Percentiles rank a stretch among this genome's conserved stretches.
Conservation (phyloP, 2,329 filamentous ascomycete species). For the Pseudovirgaria hyperparasitica region DNA sequence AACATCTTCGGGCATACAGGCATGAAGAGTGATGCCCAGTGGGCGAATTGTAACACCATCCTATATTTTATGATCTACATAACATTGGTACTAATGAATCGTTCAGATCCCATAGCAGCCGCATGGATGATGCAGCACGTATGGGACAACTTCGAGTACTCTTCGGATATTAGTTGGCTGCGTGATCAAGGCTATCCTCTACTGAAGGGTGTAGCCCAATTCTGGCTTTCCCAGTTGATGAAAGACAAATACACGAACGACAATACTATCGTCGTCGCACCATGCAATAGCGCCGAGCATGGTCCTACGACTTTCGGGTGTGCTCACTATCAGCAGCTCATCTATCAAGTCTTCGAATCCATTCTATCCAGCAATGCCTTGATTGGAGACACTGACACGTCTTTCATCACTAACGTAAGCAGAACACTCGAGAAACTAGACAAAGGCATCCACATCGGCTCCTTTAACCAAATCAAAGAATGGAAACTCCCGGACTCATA, state of each 20-base stretch:
- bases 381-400: constrained; percentile 14
- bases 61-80: not conserved
- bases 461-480: constrained; percentile 35
- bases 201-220: constrained; percentile 40
- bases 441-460: constrained; percentile 36
- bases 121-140: constrained; percentile 51
- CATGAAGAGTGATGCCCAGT: constrained; percentile 33
- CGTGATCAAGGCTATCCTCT: constrained; percentile 37
- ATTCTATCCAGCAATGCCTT: constrained; percentile 11
- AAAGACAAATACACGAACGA: constrained; percentile 38
- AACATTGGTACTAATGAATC: constrained; percentile 4
- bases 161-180: constrained; percentile 34
- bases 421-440: constrained; percentile 34
- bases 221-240: constrained; percentile 44
- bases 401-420: constrained; percentile 25
- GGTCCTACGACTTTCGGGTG: constrained; percentile 40
- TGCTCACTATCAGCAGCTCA: constrained; percentile 40
- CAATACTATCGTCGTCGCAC: constrained; percentile 41
- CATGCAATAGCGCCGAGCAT: constrained; percentile 47
- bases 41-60: constrained; percentile 20
- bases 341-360: constrained; percentile 27
- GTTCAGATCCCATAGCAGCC: constrained; percentile 32
- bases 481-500: constrained; percentile 33
- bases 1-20: constrained; percentile 47
- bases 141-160: constrained; percentile 44